These are phyloP conservation scores for Candida vartiovaarae DNA, from an alignment of 805 yeast species.

Conservation along the genomic window DNA sequence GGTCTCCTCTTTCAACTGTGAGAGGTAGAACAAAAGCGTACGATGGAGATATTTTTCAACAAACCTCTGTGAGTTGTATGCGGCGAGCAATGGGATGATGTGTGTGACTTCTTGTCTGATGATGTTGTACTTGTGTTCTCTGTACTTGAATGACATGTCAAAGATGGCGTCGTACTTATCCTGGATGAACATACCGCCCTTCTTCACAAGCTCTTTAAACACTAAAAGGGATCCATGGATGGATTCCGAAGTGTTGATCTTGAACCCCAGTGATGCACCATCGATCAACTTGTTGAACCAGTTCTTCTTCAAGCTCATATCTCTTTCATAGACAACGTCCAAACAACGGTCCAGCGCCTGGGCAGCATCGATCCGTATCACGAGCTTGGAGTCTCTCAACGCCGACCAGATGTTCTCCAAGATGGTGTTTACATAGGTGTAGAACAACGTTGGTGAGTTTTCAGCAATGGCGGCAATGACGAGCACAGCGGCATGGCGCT, in stretches of 20 bases:
- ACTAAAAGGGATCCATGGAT: constrained; percentile 86
- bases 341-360: constrained; percentile 71
- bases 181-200: constrained; percentile 66
- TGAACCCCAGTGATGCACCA: constrained; percentile 58
- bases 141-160: constrained; percentile 64
- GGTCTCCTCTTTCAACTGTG: constrained; percentile 66
- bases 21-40: constrained; percentile 67
- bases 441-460: constrained; percentile 79
- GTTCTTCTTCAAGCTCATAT: constrained; percentile 55
- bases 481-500: constrained; percentile 87
- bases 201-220: constrained; percentile 66
- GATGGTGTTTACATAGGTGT: constrained; percentile 70
- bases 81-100: constrained; percentile 76
- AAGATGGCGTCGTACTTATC: constrained; percentile 71
- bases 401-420: constrained; percentile 85
- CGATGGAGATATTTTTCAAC: constrained; percentile 76
- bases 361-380: constrained; percentile 80
- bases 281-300: constrained; percentile 71
- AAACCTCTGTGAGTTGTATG: constrained; percentile 67
- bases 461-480: constrained; percentile 78
- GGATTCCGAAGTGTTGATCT: constrained; percentile 48
- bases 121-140: constrained; percentile 67
- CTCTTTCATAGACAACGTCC: constrained; percentile 73
- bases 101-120: constrained; percentile 81
- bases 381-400: constrained; percentile 67